phyloP scores from a whole-genome alignment of 108 stramenopile genomes.

The Pinguiococcus pyrenoidosus region DNA sequence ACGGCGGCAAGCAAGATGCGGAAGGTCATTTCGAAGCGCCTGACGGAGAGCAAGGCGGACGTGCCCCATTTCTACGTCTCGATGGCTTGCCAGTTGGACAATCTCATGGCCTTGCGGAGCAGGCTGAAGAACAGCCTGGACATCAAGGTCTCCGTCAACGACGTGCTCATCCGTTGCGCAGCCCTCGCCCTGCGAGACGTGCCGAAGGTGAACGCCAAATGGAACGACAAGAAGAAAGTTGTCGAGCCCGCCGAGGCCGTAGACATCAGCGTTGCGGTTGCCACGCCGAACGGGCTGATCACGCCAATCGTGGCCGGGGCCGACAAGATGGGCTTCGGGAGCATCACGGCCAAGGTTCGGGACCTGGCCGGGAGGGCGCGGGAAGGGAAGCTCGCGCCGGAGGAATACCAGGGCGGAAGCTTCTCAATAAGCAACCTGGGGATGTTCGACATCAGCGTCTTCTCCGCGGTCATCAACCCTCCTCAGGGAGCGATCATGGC shows the following conservation, averaged over 20 bases:
- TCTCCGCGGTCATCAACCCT: slow-evolving; percentile 95
- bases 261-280: slow-evolving; percentile 96
- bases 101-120: slow-evolving; percentile 61
- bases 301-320: slow-evolving; percentile 81
- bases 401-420: slow-evolving; percentile 94
- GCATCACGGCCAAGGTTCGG: slow-evolving; percentile 62
- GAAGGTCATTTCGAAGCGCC: slow-evolving; percentile 82
- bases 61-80: slow-evolving; percentile 94
- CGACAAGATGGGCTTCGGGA: slow-evolving; percentile 57
- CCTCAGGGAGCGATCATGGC: slow-evolving; percentile 96
- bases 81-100: slow-evolving; percentile 73
- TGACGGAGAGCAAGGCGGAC: slow-evolving; percentile 83
- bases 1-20: slow-evolving; percentile 47
- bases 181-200: slow-evolving; percentile 89
- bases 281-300: slow-evolving; percentile 79
- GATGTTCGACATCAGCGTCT: slow-evolving; percentile 95
- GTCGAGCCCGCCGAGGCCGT: slow-evolving; percentile 54
- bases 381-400: slow-evolving; percentile 67
- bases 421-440: slow-evolving; percentile 94
- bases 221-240: slow-evolving; percentile 16
- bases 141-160: slow-evolving; percentile 81
- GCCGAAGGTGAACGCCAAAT: slow-evolving; percentile 67
- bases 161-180: slow-evolving; percentile 86
- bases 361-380: slow-evolving; percentile 68
- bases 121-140: slow-evolving; percentile 55